Evolutionary conservation across 2,329 filamentous ascomycete genomes (phyloP).

Genomic region (Microthyrium microscopicum): DNA sequence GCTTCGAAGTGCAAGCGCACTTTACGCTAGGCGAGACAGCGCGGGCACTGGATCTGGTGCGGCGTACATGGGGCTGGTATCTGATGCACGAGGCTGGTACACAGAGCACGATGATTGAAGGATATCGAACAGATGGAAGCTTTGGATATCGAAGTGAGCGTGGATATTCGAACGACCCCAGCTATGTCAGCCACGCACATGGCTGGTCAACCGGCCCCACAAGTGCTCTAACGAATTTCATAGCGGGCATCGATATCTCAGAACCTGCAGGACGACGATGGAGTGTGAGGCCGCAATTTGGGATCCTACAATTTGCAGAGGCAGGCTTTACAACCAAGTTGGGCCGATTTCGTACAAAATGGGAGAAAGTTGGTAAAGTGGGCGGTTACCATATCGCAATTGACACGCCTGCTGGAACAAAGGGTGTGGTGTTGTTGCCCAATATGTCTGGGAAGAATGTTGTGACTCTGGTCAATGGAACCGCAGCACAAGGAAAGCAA

Average conservation of each 20-base stretch:
- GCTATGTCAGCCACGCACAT: slow-evolving; percentile 26
- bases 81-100: slow-evolving; percentile 40
- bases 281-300: slow-evolving; percentile 28
- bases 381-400: slow-evolving; percentile 5
- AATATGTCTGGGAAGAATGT: neutral
- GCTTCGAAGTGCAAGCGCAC: slow-evolving; percentile 43
- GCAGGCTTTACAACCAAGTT: slow-evolving; percentile 30
- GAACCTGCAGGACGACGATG: slow-evolving; percentile 24
- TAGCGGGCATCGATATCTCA: slow-evolving; percentile 27
- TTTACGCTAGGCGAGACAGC: slow-evolving; percentile 29
- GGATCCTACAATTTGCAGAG: slow-evolving; percentile 25
- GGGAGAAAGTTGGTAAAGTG: slow-evolving; percentile 13
- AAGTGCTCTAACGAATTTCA: slow-evolving; percentile 21
- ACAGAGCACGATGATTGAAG: slow-evolving; percentile 41
- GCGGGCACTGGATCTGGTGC: slow-evolving; percentile 39
- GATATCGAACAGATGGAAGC: slow-evolving; percentile 37
- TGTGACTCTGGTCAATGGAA: neutral
- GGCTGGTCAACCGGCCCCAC: slow-evolving; percentile 24
- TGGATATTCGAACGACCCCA: slow-evolving; percentile 34
- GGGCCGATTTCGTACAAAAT: slow-evolving; percentile 24
- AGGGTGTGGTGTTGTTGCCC: slow-evolving; percentile 4
- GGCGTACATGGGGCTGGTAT: slow-evolving; percentile 44
- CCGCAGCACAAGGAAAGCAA: no score
- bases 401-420: slow-evolving; percentile 4
- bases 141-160: slow-evolving; percentile 39